These are phyloP conservation scores for Pythium diclinum DNA, from an alignment of 352 stramenopile genomes.

Conservation along the genomic window DNA sequence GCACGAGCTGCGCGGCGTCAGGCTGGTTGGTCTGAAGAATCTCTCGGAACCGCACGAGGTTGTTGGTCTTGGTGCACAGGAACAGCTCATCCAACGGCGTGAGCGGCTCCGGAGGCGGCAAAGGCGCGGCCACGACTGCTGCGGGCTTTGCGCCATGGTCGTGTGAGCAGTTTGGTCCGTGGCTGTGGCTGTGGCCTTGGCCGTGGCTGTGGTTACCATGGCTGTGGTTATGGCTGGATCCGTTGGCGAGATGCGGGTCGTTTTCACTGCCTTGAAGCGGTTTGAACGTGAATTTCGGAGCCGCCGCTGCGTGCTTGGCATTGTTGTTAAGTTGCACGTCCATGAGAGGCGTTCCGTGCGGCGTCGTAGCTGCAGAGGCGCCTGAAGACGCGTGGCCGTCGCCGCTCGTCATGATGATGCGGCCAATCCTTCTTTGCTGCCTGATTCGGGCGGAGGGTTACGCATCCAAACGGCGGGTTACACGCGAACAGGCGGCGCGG, in stretches of 20 bases:
- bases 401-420: not conserved
- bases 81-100: conserved; percentile 65
- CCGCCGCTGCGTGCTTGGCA: not conserved
- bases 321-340: not conserved
- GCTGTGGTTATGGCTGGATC: not conserved
- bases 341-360: conserved; percentile 8
- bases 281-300: conserved; percentile 15
- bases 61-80: conserved; percentile 51
- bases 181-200: conserved; percentile 14
- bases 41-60: conserved; percentile 51
- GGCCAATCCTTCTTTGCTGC: not conserved
- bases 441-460: not conserved
- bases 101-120: conserved; percentile 9
- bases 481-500: not conserved
- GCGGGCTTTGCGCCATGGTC: not conserved
- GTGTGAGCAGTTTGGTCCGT: conserved; percentile 9
- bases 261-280: conserved; percentile 11
- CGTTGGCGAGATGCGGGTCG: not conserved
- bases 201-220: conserved; percentile 6
- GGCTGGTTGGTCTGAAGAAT: conserved; percentile 32
- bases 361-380: not conserved
- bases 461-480: not conserved
- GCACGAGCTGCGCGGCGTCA: conserved; percentile 41
- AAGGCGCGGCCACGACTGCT: not conserved
- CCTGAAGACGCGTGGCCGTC: not conserved